Conservation (phyloP, 2,329 filamentous ascomycete species). For the Xylaria sp. region DNA sequence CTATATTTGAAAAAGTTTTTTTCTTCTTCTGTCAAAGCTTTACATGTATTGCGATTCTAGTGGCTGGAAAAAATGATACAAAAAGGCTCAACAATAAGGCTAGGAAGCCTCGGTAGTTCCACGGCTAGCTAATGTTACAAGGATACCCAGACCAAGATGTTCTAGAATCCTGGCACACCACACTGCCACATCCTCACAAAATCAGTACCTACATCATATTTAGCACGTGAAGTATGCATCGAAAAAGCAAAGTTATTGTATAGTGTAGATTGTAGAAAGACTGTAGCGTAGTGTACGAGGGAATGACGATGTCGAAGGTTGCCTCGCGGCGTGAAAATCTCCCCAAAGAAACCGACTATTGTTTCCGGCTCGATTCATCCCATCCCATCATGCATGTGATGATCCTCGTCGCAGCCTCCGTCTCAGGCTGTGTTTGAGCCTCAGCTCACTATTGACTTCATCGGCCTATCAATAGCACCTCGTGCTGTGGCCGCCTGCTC, state of each 20-base stretch:
- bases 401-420: slow-evolving; percentile 32
- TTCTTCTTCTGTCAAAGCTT: background rate
- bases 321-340: background rate
- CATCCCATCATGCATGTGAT: slow-evolving; percentile 13
- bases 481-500: background rate
- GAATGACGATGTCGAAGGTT: background rate
- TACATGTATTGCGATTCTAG: background rate
- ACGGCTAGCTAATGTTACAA: background rate
- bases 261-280: background rate
- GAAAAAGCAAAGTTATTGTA: background rate
- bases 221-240: background rate
- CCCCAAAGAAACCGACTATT: slow-evolving; percentile 10
- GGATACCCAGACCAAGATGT: slow-evolving; percentile 2
- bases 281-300: background rate
- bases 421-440: slow-evolving; percentile 33
- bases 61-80: background rate
- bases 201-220: background rate
- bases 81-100: background rate
- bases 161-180: background rate
- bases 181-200: slow-evolving; percentile 13
- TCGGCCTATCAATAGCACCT: background rate
- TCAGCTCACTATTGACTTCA: slow-evolving; percentile 7
- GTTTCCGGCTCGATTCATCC: slow-evolving; percentile 17
- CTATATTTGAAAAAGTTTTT: background rate
- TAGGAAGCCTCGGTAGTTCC: slow-evolving; percentile 11